Evolutionary conservation across 2,329 filamentous ascomycete genomes (phyloP).

Genomic region (Sclerotinia sclerotiorum): DNA sequence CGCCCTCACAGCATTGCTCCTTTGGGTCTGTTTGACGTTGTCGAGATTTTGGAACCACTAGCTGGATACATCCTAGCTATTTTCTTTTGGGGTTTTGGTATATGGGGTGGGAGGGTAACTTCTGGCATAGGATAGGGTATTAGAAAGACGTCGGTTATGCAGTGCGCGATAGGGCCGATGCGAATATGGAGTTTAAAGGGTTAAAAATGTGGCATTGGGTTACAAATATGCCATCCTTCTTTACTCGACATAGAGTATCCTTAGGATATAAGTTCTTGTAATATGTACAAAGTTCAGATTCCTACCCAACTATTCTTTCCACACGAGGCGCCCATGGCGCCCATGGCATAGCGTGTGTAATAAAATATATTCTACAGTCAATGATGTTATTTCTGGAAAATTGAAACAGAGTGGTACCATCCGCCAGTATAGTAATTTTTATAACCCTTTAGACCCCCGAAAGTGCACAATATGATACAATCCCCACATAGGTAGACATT

Average conservation of each 20-base stretch:
- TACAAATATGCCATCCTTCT: slow-evolving; percentile 16
- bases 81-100: slow-evolving; percentile 15
- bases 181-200: slow-evolving; percentile 24
- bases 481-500: background rate
- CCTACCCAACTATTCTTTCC: background rate
- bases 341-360: background rate
- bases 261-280: slow-evolving; percentile 19
- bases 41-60: slow-evolving; percentile 14
- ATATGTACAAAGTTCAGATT: slow-evolving; percentile 10
- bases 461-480: slow-evolving; percentile 4
- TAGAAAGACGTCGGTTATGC: slow-evolving; percentile 34
- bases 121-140: slow-evolving; percentile 15
- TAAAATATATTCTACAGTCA: background rate
- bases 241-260: background rate
- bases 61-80: background rate
- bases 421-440: background rate
- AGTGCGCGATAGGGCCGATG: slow-evolving; percentile 33
- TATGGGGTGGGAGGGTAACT: slow-evolving; percentile 9
- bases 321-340: background rate
- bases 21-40: slow-evolving; percentile 27
- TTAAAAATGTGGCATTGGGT: slow-evolving; percentile 25
- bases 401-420: background rate
- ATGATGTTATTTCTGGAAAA: background rate
- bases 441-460: background rate
- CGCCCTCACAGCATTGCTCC: slow-evolving; percentile 24